Base-by-base conservation (phyloP, 177 flowering plant species). In the Vitis hybrid region DNA sequence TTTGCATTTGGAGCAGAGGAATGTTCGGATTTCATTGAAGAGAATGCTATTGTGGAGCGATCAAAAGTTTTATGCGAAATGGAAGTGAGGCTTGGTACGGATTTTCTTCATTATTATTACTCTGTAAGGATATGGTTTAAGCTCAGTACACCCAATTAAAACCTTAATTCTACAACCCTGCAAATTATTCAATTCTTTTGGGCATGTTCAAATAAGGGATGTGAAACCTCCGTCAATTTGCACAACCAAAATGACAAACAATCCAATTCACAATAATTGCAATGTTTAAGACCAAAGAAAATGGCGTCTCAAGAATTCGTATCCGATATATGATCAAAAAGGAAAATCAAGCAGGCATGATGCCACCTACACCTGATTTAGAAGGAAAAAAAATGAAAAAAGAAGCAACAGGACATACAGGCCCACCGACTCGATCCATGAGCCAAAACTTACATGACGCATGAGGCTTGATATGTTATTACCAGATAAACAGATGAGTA, bases 21-120 rank as follows among this genome's bases (percentile, higher is more conserved):
- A 81, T 22, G 85, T 83, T 22, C 22, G 20, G 64, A 33, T 88
- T 13, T 76, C 83, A 1, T 75, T 89, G 83, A 82, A 80, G 58
- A 77, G 80, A 66, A 86, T 89, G 93, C 62, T 91, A 81, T n/a
- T 88, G 77, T 88, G 87, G 91, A 74, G 82, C 54, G 90, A 91
- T 66, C 59, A 77, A 13, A 84, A 68, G 47, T 89, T 91, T 75
- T 91, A 82, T 70, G 68, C 80, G 0, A 89, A 85, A 61, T 89
- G 87, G 88, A 88, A 85, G 70, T 89, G 76, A 86, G 11, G 47
- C 33, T 5, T 49, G 71, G 44, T 14, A 38, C 0, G 47, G 47
- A 38, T 38, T 38, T 38, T 38, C 2, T 38, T 38, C 47, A 38
- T 38, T 38, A 8, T 38, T 38, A 38, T 38, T 38, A 38, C 9